A percentile compares a stretch with the other conserved stretches of the same genome.
Conservation (phyloP, 1,284 basidiomycete species). For the Butyriboletus appendiculatus region DNA sequence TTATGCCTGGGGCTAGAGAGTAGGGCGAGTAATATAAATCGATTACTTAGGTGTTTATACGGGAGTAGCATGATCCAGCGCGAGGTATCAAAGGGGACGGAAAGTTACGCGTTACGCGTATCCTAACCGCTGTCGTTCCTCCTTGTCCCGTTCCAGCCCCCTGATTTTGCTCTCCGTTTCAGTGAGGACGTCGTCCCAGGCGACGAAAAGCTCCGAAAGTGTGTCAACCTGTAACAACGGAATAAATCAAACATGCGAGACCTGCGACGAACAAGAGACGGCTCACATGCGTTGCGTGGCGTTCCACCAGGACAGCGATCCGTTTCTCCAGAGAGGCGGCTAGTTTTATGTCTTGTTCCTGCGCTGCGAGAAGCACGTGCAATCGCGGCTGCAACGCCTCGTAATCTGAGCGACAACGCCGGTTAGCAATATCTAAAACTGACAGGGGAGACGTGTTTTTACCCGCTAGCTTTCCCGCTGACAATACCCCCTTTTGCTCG, state of each 20-base stretch:
- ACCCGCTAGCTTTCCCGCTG: constrained; percentile 70
- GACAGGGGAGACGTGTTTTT: constrained; percentile 7
- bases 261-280: not conserved
- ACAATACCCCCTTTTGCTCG: constrained; percentile 67
- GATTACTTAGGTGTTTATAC: constrained; percentile 23
- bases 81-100: not conserved
- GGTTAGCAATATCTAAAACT: not conserved
- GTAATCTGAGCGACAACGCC: constrained; percentile 46
- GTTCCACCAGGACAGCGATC: constrained; percentile 61
- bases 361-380: constrained; percentile 53
- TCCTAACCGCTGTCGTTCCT: constrained; percentile 58
- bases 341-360: constrained; percentile 56
- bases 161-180: constrained; percentile 59
- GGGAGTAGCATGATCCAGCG: constrained; percentile 14
- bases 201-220: constrained; percentile 77
- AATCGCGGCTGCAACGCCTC: constrained; percentile 63
- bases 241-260: not conserved
- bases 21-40: constrained; percentile 15
- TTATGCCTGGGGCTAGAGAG: constrained; percentile 6
- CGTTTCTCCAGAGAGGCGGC: constrained; percentile 63
- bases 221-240: constrained; percentile 59
- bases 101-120: constrained; percentile 38
- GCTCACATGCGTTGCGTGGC: constrained; percentile 67
- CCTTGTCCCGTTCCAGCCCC: constrained; percentile 57
- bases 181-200: constrained; percentile 73